Percentiles rank a stretch among this genome's conserved stretches.
phyloP scores from a whole-genome alignment of 2,329 filamentous ascomycete species.

The Aspergillus tamarii region DNA sequence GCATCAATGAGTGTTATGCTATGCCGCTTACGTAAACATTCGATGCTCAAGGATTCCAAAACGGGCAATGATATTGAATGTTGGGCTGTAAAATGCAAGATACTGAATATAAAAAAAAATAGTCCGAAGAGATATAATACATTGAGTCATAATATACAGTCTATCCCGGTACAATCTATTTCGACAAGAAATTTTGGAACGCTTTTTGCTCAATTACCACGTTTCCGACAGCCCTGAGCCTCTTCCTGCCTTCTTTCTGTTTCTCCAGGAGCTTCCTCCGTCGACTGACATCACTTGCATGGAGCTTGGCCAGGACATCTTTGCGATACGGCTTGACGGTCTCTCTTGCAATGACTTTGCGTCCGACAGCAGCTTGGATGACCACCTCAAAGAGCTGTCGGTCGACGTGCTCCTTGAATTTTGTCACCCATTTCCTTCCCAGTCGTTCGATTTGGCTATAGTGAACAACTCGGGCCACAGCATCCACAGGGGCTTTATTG shows the following conservation, averaged over 20 bases:
- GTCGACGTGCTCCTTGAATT: conserved; percentile 96
- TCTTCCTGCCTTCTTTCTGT: conserved; percentile 94
- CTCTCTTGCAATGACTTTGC: conserved; percentile 82
- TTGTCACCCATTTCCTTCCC: conserved; percentile 85
- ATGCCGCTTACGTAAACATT: background rate
- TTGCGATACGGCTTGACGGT: conserved; percentile 97
- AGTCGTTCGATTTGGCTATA: conserved; percentile 77
- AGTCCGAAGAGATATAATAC: conserved; percentile 3
- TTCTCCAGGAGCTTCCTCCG: conserved; percentile 89
- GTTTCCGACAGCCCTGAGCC: conserved; percentile 75
- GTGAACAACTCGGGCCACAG: conserved; percentile 89
- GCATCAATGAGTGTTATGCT: background rate
- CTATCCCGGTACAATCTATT: conserved; percentile 48
- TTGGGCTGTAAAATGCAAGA: background rate
- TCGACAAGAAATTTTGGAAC: conserved; percentile 91
- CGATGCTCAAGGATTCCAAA: background rate
- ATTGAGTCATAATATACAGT: background rate
- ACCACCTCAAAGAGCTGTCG: conserved; percentile 96
- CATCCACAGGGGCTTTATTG: conserved; percentile 91
- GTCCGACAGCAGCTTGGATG: conserved; percentile 87
- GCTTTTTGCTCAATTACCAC: conserved; percentile 95
- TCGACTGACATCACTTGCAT: conserved; percentile 83
- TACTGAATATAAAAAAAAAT: background rate
- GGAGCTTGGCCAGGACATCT: conserved; percentile 89
- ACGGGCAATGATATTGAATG: background rate